phyloP scores from a whole-genome alignment of 2,329 filamentous ascomycete species.

The Pestalotiopsis fici region DNA sequence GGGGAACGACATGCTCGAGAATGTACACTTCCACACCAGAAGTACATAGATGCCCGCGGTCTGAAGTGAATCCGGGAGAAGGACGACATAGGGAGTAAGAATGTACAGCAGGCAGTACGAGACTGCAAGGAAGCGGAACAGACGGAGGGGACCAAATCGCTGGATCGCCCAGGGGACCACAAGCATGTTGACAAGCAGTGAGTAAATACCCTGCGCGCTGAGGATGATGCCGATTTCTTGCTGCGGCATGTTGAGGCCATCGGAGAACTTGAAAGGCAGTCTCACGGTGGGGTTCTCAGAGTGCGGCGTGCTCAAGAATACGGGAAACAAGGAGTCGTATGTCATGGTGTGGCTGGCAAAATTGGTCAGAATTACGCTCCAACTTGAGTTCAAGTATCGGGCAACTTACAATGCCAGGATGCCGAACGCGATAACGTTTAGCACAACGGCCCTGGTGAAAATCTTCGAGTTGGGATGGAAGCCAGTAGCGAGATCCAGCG shows the following conservation, averaged over 20 bases:
- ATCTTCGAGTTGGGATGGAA: conserved; percentile 46
- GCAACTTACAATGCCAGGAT: conserved; percentile 87
- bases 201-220: conserved; percentile 85
- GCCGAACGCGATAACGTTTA: conserved; percentile 88
- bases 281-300: conserved; percentile 29
- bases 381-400: no score
- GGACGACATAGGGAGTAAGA: conserved; percentile 82
- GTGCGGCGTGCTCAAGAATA: conserved; percentile 65
- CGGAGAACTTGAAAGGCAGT: conserved; percentile 86
- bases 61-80: conserved; percentile 72
- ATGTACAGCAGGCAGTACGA: conserved; percentile 89
- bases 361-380: background rate
- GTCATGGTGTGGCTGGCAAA: conserved; percentile 84
- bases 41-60: conserved; percentile 76
- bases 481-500: conserved; percentile 33
- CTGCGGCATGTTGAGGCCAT: conserved; percentile 81
- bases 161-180: conserved; percentile 79
- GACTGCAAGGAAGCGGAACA: conserved; percentile 80
- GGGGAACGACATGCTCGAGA: conserved; percentile 88
- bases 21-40: conserved; percentile 90
- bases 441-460: conserved; percentile 82
- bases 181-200: conserved; percentile 82
- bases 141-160: conserved; percentile 74
- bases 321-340: conserved; percentile 89
- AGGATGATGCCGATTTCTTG: conserved; percentile 87